Conservation (phyloP, 345 rosid genomes). For the Kandelia obovata region DNA sequence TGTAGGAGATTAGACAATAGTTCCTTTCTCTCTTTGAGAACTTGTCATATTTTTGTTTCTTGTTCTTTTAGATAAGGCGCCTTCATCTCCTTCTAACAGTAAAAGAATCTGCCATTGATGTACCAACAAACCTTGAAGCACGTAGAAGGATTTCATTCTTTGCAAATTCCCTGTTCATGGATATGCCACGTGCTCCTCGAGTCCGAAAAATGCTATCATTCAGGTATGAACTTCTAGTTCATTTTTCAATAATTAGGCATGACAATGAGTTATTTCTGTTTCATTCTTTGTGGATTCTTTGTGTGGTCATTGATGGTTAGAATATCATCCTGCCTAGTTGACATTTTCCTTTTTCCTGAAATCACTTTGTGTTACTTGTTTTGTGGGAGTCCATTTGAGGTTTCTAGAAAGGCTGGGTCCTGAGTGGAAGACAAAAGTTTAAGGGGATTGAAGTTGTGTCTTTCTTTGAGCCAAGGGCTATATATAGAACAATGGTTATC, state of each 20-base stretch:
- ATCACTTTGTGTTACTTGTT: conserved; percentile 2
- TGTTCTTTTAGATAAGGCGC: conserved; percentile 66
- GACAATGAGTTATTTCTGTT: no score
- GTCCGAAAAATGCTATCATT: conserved; percentile 95
- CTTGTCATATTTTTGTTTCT: conserved; percentile 9
- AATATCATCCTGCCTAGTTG: not conserved
- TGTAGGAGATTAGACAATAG: not conserved
- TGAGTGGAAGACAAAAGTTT: not conserved
- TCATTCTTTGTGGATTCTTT: conserved; percentile 9
- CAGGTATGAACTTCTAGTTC: conserved; percentile 41
- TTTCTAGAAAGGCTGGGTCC: conserved; percentile 10
- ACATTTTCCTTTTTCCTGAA: not conserved
- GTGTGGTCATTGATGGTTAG: conserved; percentile 9
- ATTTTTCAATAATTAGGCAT: conserved; percentile 9
- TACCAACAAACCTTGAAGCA: conserved; percentile 95
- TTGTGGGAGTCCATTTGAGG: not conserved
- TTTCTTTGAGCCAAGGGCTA: conserved; percentile 1
- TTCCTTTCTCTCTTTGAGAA: conserved; percentile 2
- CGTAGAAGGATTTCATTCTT: conserved; percentile 92
- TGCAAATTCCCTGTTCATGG: conserved; percentile 92
- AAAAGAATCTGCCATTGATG: conserved; percentile 83
- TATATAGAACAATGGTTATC: not conserved
- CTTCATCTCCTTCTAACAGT: conserved; percentile 89
- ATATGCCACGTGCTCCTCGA: conserved; percentile 91
- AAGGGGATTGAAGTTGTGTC: conserved; percentile 1